phyloP scores from a whole-genome alignment of 345 rosid species.

The Limnanthes douglasii region DNA sequence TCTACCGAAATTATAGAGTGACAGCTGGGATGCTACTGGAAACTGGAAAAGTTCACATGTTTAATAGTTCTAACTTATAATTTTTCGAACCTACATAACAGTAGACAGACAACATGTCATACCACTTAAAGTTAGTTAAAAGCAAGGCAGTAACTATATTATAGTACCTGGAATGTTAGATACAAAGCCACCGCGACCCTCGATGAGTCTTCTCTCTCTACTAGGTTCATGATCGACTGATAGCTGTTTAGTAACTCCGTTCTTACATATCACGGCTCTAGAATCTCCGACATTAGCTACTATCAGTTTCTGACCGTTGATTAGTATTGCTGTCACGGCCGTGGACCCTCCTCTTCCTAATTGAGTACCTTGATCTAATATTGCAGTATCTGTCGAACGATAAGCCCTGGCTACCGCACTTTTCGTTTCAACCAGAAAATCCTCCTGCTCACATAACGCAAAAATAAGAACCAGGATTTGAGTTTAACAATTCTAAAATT shows the following conservation, averaged over 20 bases:
- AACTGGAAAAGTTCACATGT: too few relatives aligned
- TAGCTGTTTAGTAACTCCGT: conserved; percentile 11
- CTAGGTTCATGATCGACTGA: conserved; percentile 16
- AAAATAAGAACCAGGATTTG: too few relatives aligned
- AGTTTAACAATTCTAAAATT: too few relatives aligned
- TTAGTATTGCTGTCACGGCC: conserved; percentile 62
- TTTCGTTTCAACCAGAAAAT: conserved; percentile 42
- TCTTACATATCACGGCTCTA: conserved; percentile 36
- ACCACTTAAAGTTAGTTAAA: too few relatives aligned
- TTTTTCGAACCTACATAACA: neutral
- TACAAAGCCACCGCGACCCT: conserved; percentile 19
- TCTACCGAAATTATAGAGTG: too few relatives aligned
- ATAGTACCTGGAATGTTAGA: conserved; percentile 9
- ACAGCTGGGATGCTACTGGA: too few relatives aligned
- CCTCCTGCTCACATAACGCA: conserved; percentile 22
- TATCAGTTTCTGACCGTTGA: conserved; percentile 38
- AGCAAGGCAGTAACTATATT: too few relatives aligned
- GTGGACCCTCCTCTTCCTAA: conserved; percentile 72
- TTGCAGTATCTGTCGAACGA: conserved; percentile 30
- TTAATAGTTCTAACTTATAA: too few relatives aligned
- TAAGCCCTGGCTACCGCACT: conserved; percentile 45
- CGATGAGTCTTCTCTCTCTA: conserved; percentile 13
- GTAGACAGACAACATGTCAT: neutral
- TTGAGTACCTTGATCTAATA: conserved; percentile 22
- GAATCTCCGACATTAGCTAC: conserved; percentile 78